Conservation (phyloP, 371 early-diverging fungal species). For the Mucor saturninus region DNA sequence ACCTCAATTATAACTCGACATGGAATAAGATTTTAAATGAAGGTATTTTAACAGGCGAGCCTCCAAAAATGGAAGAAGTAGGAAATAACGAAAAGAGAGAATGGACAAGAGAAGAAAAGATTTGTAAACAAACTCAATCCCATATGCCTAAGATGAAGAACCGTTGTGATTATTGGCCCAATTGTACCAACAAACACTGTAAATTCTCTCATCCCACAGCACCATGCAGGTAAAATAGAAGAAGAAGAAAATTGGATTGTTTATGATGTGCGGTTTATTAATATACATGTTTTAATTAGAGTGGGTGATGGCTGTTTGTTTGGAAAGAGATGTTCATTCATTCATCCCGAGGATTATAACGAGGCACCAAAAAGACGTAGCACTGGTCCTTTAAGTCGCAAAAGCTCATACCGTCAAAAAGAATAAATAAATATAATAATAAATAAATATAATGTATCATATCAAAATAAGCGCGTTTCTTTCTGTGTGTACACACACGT, state of each 20-base stretch:
- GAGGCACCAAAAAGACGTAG: conserved; percentile 19
- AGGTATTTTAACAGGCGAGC: not conserved
- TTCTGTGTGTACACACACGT: no score
- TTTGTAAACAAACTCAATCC: conserved; percentile 44
- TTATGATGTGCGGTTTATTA: not conserved
- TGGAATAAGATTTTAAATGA: not conserved
- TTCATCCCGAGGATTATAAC: conserved; percentile 51
- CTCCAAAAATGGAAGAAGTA: not conserved
- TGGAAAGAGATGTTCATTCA: conserved; percentile 51
- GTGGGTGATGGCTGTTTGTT: conserved; percentile 55
- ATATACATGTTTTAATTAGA: conserved; percentile 24
- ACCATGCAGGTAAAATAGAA: conserved; percentile 53
- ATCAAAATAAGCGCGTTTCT: no score
- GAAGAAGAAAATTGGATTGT: not conserved
- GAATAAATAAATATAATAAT: not conserved
- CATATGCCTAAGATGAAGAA: conserved; percentile 50
- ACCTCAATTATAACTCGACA: not conserved
- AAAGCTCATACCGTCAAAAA: not conserved
- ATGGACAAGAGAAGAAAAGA: conserved; percentile 38
- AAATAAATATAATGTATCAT: no score
- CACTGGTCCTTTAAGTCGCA: not conserved
- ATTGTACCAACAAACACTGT: conserved; percentile 66
- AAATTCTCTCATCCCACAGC: conserved; percentile 59
- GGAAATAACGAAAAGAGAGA: conserved; percentile 21
- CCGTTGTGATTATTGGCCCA: conserved; percentile 62